Base-by-base conservation (phyloP, 805 yeast species). In the Pichia deserticola region DNA sequence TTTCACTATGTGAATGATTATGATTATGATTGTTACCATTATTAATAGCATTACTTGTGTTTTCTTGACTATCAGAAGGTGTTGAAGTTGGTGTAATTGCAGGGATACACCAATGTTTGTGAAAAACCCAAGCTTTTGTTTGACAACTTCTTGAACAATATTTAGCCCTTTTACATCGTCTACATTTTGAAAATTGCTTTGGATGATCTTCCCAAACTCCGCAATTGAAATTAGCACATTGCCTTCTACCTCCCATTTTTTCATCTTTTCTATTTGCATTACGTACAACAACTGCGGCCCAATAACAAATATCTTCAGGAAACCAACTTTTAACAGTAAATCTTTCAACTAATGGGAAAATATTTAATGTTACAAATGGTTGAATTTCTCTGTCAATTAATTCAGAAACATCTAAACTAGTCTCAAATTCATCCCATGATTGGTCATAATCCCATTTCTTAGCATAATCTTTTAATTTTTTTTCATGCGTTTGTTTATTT, bases 231-330 rank as follows among this genome's bases (percentile, higher is more conserved):
- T 84, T 84, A 1, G 97, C 97, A 67, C 99, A 92, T 68, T 93
- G 98, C 47, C 98, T 76, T 33, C 92, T 85, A 1, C 97, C 97
- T 15, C 92, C 92, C 51, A 84, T 77, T 40, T 76, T 65, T 61
- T 90, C 97, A 64, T 92, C 93, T 60, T 90, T 82, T 50, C 97
- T 78, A 63, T 97, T 92, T 1, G 96, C 89, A 65, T 93, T 93
- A 49, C 98, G 75, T 90, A 93, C 93, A 38, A 90, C 89, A n/a
- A 92, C 96, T 4, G 96, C 93, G 3, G 97, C 88, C 99, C 99
- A 92, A 66, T 90, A 89, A 57, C 86, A 84, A 73, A 89, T 81
- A 57, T 90, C 97, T 40, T 83, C 78, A 4, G 88, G 80, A 56
- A 84, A 79, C 43, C 74, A 69, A 47, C 77, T 73, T 49, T 75